phyloP scores from a whole-genome alignment of 2,329 filamentous ascomycete species.

The Aspergillus neotritici region DNA sequence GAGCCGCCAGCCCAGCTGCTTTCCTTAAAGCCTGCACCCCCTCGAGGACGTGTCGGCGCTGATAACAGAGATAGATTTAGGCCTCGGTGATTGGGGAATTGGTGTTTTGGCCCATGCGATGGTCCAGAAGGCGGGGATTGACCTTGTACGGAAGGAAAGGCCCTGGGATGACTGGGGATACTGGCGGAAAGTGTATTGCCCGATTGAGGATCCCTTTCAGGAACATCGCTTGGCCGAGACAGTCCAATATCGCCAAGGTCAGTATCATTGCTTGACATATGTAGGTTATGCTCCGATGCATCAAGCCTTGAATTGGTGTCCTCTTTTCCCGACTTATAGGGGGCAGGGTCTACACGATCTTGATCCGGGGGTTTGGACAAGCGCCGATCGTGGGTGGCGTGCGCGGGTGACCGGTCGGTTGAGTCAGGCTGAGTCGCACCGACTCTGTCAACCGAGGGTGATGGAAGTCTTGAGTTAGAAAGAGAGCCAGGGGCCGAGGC shows the following conservation, averaged over 20 bases:
- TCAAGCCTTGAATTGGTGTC: conserved; percentile 13
- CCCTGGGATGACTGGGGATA: conserved; percentile 30
- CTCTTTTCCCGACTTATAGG: conserved; percentile 7
- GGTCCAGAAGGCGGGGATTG: conserved; percentile 35
- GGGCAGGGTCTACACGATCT: too few relatives aligned
- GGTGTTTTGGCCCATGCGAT: conserved; percentile 31
- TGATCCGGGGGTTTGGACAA: conserved; percentile 14
- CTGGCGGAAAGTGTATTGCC: conserved; percentile 17
- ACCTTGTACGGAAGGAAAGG: conserved; percentile 15
- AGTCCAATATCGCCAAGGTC: conserved; percentile 11
- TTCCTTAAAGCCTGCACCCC: conserved; percentile 32
- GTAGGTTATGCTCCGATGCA: conserved; percentile 11
- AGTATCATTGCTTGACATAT: conserved; percentile 3
- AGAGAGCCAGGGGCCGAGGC: conserved; percentile 51
- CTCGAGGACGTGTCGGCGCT: conserved; percentile 45
- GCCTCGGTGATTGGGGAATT: conserved; percentile 34
- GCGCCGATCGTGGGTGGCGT: conserved; percentile 19
- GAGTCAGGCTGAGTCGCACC: conserved; percentile 35
- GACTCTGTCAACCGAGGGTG: conserved; percentile 52
- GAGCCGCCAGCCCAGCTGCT: conserved; percentile 28
- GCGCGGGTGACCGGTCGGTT: conserved; percentile 25
- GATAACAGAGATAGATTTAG: conserved; percentile 38
- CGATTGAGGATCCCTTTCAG: conserved; percentile 8
- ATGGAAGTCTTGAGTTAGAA: conserved; percentile 56
- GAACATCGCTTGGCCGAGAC: conserved; percentile 4